Evolutionary conservation across 176 grass and related monocot species (phyloP).

Genomic region (Cymbopogon citratus): DNA sequence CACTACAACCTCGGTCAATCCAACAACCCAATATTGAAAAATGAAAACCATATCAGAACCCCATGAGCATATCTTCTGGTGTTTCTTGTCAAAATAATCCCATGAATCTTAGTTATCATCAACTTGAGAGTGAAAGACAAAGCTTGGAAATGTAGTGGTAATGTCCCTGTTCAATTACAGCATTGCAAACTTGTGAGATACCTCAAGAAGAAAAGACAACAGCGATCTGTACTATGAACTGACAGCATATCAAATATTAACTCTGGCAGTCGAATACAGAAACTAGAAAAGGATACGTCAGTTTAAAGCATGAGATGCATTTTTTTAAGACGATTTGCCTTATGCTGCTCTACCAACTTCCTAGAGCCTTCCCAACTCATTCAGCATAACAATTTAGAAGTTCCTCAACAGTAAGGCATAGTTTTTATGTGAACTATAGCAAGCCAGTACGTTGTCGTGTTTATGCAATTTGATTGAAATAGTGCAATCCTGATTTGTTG

Average conservation of each 20-base stretch:
- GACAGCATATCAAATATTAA: neutral
- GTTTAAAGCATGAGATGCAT: no score
- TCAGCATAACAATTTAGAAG: neutral
- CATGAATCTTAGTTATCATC: slow-evolving; percentile 44
- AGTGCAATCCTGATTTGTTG: neutral
- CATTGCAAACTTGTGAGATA: slow-evolving; percentile 15
- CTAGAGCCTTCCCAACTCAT: neutral
- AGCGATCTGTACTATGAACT: neutral
- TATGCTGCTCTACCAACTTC: neutral
- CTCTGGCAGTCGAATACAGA: neutral
- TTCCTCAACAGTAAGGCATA: slow-evolving; percentile 1
- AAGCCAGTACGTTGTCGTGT: neutral
- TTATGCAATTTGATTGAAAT: neutral
- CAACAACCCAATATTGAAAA: slow-evolving; percentile 19
- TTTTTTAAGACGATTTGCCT: neutral
- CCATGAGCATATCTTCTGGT: slow-evolving; percentile 24
- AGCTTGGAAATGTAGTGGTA: slow-evolving; percentile 63
- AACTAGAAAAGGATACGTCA: neutral
- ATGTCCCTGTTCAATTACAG: slow-evolving; percentile 43
- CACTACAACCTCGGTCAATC: slow-evolving; percentile 1
- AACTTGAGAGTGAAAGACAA: slow-evolving; percentile 65
- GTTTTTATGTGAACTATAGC: neutral
- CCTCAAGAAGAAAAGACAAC: slow-evolving; percentile 8
- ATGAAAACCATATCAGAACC: slow-evolving; percentile 19
- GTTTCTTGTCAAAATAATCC: neutral